Conservation (phyloP, 352 stramenopile genomes). For the Blastocystis sp. region DNA sequence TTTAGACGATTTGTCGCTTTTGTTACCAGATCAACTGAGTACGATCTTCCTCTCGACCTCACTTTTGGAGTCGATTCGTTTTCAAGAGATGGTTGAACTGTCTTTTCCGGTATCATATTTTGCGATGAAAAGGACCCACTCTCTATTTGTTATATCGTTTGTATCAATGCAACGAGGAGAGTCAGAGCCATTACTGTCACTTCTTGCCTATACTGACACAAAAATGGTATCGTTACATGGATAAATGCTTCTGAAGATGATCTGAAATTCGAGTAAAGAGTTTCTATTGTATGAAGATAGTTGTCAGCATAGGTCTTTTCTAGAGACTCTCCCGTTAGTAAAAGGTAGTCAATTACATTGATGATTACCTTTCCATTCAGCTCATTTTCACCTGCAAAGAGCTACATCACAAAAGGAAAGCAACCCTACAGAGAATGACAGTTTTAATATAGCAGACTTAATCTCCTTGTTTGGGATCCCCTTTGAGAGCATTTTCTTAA, state of each 20-base stretch:
- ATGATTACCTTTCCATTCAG: slow-evolving; percentile 39
- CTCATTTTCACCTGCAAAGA: slow-evolving; percentile 23
- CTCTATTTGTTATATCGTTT: no score
- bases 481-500: slow-evolving; percentile 46
- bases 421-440: background rate
- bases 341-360: background rate
- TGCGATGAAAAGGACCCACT: no score
- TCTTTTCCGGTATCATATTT: no score
- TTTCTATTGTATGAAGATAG: background rate
- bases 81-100: no score
- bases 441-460: background rate
- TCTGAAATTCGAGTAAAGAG: background rate
- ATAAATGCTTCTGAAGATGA: background rate
- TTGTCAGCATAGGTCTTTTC: background rate
- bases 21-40: background rate
- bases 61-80: no score
- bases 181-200: no score
- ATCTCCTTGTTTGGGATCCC: background rate
- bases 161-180: no score
- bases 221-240: background rate
- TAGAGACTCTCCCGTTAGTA: background rate
- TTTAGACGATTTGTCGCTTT: background rate
- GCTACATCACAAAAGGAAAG: background rate
- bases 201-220: no score
- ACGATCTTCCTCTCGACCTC: background rate